Conservation (phyloP, 176 grass and related monocot genomes). For the Chrysopogon serrulatus region DNA sequence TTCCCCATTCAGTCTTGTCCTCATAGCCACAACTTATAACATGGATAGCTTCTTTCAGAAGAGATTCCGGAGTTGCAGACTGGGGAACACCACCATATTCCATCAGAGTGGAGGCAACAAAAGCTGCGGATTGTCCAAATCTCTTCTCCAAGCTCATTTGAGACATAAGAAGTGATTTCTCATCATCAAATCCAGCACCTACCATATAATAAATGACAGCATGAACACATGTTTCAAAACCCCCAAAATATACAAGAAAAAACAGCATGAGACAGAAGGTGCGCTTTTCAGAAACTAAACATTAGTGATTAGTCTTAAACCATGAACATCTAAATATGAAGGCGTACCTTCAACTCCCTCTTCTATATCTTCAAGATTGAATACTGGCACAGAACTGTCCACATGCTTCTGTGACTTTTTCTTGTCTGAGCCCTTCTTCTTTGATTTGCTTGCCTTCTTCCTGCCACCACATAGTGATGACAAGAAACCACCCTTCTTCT, state of each 20-base stretch:
- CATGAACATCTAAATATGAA: not conserved
- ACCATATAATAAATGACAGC: conserved; percentile 16
- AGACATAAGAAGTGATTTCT: conserved; percentile 98
- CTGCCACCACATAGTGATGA: conserved; percentile 76
- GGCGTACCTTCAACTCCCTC: conserved; percentile 98
- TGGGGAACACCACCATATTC: conserved; percentile 99
- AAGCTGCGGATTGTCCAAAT: conserved; percentile 91
- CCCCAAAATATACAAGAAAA: not conserved
- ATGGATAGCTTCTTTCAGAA: conserved; percentile 99
- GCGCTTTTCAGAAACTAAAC: not conserved
- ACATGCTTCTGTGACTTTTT: conserved; percentile 92
- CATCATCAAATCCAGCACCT: conserved; percentile 99
- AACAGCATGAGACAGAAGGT: not conserved
- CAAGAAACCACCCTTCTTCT: conserved; percentile 64
- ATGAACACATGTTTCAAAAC: conserved; percentile 16
- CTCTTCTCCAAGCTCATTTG: conserved; percentile 99
- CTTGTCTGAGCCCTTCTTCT: conserved; percentile 91
- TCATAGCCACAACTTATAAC: conserved; percentile 99
- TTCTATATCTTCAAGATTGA: conserved; percentile 99
- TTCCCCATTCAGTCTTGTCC: conserved; percentile 95
- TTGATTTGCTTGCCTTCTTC: conserved; percentile 90
- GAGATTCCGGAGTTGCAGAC: conserved; percentile 96
- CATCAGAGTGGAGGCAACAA: conserved; percentile 98
- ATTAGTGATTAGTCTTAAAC: not conserved
- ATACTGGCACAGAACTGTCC: conserved; percentile 90